phyloP scores from a whole-genome alignment of 2,329 filamentous ascomycete species.

The Curvularia hawaiiensis region DNA sequence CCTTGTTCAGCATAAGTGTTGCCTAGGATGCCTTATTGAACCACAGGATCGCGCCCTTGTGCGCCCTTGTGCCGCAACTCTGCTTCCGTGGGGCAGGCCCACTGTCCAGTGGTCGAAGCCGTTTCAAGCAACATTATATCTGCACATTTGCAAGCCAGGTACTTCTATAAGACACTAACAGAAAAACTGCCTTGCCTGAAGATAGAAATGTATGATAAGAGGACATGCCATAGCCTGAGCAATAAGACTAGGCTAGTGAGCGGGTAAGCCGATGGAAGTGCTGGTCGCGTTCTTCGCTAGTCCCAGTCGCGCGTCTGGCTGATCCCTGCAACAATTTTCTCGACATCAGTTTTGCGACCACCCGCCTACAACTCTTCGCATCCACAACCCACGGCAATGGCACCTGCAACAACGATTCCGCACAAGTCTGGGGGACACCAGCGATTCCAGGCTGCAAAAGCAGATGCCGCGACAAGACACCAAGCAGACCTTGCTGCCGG shows the following conservation, averaged over 20 bases:
- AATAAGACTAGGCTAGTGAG: background rate
- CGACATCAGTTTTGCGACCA: conserved; percentile 31
- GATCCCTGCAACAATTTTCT: conserved; percentile 44
- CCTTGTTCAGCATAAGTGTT: conserved; percentile 2
- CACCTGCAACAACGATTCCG: conserved; percentile 31
- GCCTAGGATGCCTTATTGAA: conserved; percentile 9
- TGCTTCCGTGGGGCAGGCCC: background rate
- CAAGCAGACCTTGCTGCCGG: conserved; percentile 27
- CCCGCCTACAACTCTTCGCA: conserved; percentile 19
- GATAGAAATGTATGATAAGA: background rate
- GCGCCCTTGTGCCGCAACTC: background rate
- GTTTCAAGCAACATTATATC: background rate
- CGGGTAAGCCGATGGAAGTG: conserved; percentile 2
- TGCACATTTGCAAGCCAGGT: too few relatives aligned
- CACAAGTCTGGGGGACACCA: conserved; percentile 29
- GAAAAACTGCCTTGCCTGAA: background rate
- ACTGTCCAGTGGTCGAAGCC: background rate
- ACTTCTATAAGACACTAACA: background rate
- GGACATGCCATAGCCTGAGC: background rate
- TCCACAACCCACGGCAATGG: conserved; percentile 31
- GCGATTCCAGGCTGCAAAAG: conserved; percentile 27
- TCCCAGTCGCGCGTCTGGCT: conserved; percentile 20
- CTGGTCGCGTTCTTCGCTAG: conserved; percentile 22
- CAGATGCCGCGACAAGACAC: conserved; percentile 16
- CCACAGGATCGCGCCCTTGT: conserved; percentile 1